phyloP scores from a whole-genome alignment of 2,329 filamentous ascomycete species.

The Cercospora sp. region DNA sequence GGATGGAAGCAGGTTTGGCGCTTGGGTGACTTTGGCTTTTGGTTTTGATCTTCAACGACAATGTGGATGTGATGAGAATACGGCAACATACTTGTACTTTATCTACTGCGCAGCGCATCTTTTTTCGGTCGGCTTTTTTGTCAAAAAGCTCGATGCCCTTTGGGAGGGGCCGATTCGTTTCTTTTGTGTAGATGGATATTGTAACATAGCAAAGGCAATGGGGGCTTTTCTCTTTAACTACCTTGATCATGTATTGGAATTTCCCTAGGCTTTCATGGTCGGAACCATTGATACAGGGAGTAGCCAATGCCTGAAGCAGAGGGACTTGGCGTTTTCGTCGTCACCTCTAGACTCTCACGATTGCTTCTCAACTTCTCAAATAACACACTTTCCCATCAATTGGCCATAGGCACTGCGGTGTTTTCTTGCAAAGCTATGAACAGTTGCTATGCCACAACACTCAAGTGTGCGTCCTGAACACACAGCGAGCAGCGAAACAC shows the following conservation, averaged over 20 bases:
- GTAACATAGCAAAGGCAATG: not conserved
- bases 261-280: too few relatives aligned
- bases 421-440: not conserved
- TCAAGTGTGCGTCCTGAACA: not conserved
- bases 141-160: not conserved
- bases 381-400: not conserved
- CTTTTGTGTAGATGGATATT: not conserved
- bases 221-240: not conserved
- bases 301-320: too few relatives aligned
- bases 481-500: not conserved
- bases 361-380: not conserved
- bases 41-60: not conserved
- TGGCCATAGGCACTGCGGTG: not conserved
- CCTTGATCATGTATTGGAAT: too few relatives aligned
- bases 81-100: not conserved
- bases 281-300: too few relatives aligned
- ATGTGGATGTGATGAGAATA: conserved; percentile 7
- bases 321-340: not conserved
- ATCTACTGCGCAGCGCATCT: not conserved
- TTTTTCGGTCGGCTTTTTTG: not conserved
- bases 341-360: not conserved
- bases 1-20: conserved; percentile 3
- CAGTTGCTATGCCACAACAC: not conserved
- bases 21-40: not conserved
- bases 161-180: not conserved